Base-by-base conservation (phyloP, 2,329 filamentous ascomycete species). In the Fusarium miscanthi region DNA sequence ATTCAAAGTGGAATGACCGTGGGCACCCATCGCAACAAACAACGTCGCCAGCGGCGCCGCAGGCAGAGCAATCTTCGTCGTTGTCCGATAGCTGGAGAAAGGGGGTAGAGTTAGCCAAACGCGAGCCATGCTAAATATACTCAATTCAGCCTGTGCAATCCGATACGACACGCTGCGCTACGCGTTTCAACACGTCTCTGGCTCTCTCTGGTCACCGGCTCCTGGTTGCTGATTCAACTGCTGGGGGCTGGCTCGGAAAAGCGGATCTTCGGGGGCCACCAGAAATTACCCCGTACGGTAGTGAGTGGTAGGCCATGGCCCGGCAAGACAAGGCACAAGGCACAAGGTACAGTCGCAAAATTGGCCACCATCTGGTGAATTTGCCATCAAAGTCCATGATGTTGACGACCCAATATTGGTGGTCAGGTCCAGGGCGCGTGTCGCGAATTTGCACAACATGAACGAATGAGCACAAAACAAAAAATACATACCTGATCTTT, bases 11-110 rank as follows among this genome's bases (percentile, higher is more conserved):
- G 82, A 97, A 98, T 10, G 95, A 94, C 74, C 94, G 90, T 68
- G 92, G 89, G 83, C 96, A 99, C 70, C 93, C 93, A 84, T 98
- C 96, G 82, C 96, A 99, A 83, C 95, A 98, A 73, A 98, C 88
- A 71, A 99, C 88, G 75, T 94, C 90, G 63, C 95, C 95, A 74
- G 90, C 92, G 72, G 92, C 93, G 78, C 92, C 90, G 83, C 96
- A 99, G 49, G 94, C 90, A 69, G 92, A 92, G 84, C 95, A 99
- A 79, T 92, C 92, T 81, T 98, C 95, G 81, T 96, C 94, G 81
- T 97, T 97, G 70, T 97, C 92, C 75, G 81, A 79, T 37, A 74
- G 74, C 82, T 83, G 14, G 49, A 64, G 38, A 62, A 45, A n/a
- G 25, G 59, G 58, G 59, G 23, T 46, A 48, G 38, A 66, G 78